Percentiles rank a stretch among this genome's conserved stretches.
These are phyloP conservation scores for Trapa incisa DNA, from an alignment of 345 rosid genomes.

Conservation along the genomic window DNA sequence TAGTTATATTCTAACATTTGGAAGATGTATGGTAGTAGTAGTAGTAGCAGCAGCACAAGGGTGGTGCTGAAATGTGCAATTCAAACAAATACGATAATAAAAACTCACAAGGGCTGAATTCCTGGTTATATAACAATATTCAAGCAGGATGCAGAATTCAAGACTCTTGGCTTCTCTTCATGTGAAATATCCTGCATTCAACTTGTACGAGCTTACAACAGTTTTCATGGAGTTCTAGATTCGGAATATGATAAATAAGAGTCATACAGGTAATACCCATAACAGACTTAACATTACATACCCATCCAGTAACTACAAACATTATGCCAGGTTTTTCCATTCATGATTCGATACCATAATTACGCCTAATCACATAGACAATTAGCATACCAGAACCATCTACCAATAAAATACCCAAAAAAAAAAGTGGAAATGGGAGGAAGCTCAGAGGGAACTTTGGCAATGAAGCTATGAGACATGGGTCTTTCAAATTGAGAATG, in stretches of 20 bases:
- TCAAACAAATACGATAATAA: neutral
- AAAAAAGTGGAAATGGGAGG: neutral
- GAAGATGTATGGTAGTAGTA: too few relatives aligned
- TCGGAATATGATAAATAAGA: neutral
- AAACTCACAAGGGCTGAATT: neutral
- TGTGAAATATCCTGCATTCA: slow-evolving; percentile 11
- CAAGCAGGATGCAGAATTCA: neutral
- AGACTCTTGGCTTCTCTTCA: slow-evolving; percentile 9
- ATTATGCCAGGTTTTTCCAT: neutral
- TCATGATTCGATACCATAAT: slow-evolving; percentile 2
- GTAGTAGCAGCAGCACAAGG: too few relatives aligned
- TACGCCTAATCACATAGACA: slow-evolving; percentile 31
- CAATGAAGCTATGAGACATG: slow-evolving; percentile 11
- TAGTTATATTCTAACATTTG: too few relatives aligned
- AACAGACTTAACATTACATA: slow-evolving; percentile 21
- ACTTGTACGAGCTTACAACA: slow-evolving; percentile 19
- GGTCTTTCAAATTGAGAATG: neutral
- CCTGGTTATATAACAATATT: neutral
- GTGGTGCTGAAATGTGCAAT: too few relatives aligned
- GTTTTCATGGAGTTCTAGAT: neutral
- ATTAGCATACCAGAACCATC: slow-evolving; percentile 30
- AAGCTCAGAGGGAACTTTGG: slow-evolving; percentile 23
- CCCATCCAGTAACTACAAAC: slow-evolving; percentile 23
- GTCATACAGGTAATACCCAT: slow-evolving; percentile 2
- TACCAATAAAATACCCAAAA: slow-evolving; percentile 11